Base-by-base conservation (phyloP, 2,329 filamentous ascomycete species). In the Fusarium palustre region DNA sequence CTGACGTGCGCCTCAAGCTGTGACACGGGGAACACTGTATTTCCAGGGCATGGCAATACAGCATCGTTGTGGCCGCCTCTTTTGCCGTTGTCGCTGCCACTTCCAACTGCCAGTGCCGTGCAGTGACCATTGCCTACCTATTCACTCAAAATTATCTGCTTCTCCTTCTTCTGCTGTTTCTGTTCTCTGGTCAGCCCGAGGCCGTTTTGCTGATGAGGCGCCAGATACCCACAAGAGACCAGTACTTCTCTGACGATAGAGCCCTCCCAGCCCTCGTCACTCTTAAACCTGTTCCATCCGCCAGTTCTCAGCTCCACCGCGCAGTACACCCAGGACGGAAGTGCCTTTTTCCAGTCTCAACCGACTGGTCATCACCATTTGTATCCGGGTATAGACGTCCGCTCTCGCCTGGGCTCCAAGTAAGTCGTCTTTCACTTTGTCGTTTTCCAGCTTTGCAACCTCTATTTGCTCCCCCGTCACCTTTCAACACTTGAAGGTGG, bases 181-280 rank as follows among this genome's bases (percentile, higher is more conserved):
- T 61, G 47, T 38, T 71, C 46, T 49, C 54, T 66, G 63, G 54
- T 66, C 61, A 65, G 60, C 68, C 59, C 61, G 64, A 69, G 68
- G 57, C 59, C 41, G 52, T 69, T 74, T 62, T 66, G 69, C 75
- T 75, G 64, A 77, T 73, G 68, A 66, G 55, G 58, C 54, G 71
- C 67, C 77, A 88, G 86, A 83, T 88, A 87, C 79, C 83, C 80
- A 75, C 85, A 86, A 76, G 85, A 87, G 74, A 79, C 84, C 74
- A 83, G 79, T 76, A 81, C 81, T 66, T 82, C 85, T 73, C 80
- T 87, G 72, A 82, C 84, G 70, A 82, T 88, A 79, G 86, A 88
- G 77, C 83, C 84, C 68, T 75, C 82, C 57, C 84, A 86, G 75
- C 81, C 84, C 67, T 79, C 85, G 57, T 80, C 83, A 62, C 81